phyloP scores from a whole-genome alignment of 768 basidiomycete species.

The Boletus reticulatus region DNA sequence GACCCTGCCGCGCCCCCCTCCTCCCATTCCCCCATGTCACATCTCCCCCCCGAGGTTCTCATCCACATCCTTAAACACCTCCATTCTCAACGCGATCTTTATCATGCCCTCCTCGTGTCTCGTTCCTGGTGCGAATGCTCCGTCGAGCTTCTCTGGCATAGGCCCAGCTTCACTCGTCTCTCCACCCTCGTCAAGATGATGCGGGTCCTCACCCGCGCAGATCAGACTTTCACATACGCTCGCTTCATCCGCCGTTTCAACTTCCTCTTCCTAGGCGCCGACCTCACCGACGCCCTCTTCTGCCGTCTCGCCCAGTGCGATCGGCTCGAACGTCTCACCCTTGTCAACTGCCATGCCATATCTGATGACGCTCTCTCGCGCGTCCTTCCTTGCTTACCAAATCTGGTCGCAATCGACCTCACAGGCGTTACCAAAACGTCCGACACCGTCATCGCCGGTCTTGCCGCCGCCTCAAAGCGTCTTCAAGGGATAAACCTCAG shows the following conservation, averaged over 20 bases:
- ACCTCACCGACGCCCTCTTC: conserved; percentile 75
- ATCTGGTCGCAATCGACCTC: conserved; percentile 84
- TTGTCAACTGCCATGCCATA: conserved; percentile 73
- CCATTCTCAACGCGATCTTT: conserved; percentile 69
- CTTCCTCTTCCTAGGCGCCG: conserved; percentile 66
- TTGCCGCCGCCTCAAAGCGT: conserved; percentile 67
- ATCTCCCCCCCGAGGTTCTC: conserved; percentile 86
- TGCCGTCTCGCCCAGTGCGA: conserved; percentile 68
- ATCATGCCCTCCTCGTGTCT: conserved; percentile 74
- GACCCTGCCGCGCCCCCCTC: conserved; percentile 27
- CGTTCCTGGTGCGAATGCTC: conserved; percentile 95
- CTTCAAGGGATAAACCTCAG: conserved; percentile 92
- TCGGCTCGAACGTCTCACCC: conserved; percentile 84
- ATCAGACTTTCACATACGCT: conserved; percentile 84
- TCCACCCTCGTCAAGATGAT: conserved; percentile 78
- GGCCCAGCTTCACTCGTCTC: conserved; percentile 71
- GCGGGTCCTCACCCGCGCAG: conserved; percentile 56
- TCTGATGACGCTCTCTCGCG: conserved; percentile 59
- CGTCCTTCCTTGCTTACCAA: conserved; percentile 68
- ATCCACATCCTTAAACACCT: conserved; percentile 90
- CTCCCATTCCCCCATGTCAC: conserved; percentile 55
- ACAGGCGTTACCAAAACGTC: conserved; percentile 67
- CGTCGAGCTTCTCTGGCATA: conserved; percentile 93
- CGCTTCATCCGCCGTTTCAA: conserved; percentile 90
- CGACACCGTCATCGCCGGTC: conserved; percentile 66